A percentile compares a stretch with the other conserved stretches of the same genome.
Evolutionary conservation across 352 stramenopile species (phyloP).

Genomic region (Phytophthora melonis): DNA sequence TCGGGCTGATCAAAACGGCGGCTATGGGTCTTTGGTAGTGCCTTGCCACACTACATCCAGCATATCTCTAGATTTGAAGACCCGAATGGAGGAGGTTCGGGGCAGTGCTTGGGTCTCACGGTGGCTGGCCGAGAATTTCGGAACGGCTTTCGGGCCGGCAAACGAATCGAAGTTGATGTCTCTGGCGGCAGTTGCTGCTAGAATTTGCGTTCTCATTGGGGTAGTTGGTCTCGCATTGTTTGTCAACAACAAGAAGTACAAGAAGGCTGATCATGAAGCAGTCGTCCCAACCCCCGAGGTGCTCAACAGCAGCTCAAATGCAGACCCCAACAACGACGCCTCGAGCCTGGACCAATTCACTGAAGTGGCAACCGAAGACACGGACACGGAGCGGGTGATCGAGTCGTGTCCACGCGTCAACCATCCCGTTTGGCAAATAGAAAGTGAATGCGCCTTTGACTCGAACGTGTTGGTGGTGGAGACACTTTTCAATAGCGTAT

Average conservation of each 20-base stretch:
- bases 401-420: conserved; percentile 6
- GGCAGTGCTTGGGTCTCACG: conserved; percentile 20
- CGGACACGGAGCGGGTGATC: not conserved
- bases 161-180: conserved; percentile 11
- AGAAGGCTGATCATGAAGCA: not conserved
- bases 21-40: conserved; percentile 29
- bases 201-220: conserved; percentile 1
- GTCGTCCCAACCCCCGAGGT: not conserved
- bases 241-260: not conserved
- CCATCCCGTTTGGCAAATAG: not conserved
- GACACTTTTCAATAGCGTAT: conserved; percentile 5
- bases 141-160: not conserved
- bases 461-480: conserved; percentile 9
- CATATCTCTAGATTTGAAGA: not conserved
- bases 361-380: not conserved
- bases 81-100: conserved; percentile 8
- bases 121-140: conserved; percentile 22
- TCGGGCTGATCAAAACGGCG: conserved; percentile 4
- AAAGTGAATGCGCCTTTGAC: not conserved
- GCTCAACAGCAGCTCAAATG: not conserved
- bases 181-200: conserved; percentile 18
- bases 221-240: not conserved
- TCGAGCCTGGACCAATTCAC: not conserved
- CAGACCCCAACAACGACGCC: not conserved
- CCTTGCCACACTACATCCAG: conserved; percentile 19